Evolutionary conservation across 2,329 filamentous ascomycete species (phyloP), one percentile per base, ranked within the genome.

Genomic region (Thelonectria rubi): DNA sequence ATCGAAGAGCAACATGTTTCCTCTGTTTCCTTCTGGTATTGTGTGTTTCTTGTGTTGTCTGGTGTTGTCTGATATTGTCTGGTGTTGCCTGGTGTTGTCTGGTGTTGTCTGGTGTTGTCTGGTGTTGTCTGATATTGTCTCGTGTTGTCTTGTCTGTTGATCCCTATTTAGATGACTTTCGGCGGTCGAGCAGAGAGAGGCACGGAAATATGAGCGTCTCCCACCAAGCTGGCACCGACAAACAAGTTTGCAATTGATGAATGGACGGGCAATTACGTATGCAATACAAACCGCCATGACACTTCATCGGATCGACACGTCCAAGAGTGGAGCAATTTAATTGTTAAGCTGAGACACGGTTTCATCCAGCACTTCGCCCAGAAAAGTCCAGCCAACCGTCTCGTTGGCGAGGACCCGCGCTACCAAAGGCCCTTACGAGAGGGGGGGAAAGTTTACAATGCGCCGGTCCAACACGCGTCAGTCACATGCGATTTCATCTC

Each of bases 321-420:
- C 37, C 55, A 58, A 58, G 53, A 62, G 59, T 62, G 59, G 59
- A 58, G 54, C 48, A 49, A 18, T 21, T 46, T 42, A 49, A 8
- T 46, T 46, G 49, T 58, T 62, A 62, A 30, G 59, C 55, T 58
- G 54, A 43, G 34, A 54, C 59, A 48, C 59, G 54, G 59, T 58
- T 58, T 62, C 59, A 62, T 58, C 54, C 43, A 43, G 34, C 54
- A 62, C 14, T 37, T 37, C 34, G 12, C 21, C 39, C 46, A 20
- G 43, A 49, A 45, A 54, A 50, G 37, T 39, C 58, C 51, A 55
- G 50, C 58, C 58, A 50, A 45, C 46, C 20, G 43, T 47, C 39
- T 34, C 14, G 15, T 37, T 37, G 11, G 8, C 34, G 12, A 37
- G 12, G 32, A 15, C 34, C 34, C 34, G 34, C 34, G 34, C 34